Conservation (phyloP, 2,329 filamentous ascomycete genomes). For the Aspergillus arachidicola region DNA sequence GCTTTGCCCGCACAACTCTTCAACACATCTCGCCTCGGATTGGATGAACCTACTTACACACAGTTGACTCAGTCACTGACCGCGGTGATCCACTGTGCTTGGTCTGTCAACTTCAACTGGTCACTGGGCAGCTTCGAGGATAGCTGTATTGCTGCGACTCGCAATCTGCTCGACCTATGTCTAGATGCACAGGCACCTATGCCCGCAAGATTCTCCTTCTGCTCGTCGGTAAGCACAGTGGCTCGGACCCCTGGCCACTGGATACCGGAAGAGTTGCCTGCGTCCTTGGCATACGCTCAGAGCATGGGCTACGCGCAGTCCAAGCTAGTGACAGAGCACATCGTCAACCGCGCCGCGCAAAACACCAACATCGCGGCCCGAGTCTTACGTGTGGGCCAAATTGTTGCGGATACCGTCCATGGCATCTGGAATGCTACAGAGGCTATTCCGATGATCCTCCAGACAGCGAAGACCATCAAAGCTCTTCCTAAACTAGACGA, state of each 20-base stretch:
- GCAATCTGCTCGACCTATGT: constrained; percentile 45
- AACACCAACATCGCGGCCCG: constrained; percentile 19
- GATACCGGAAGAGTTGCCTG: constrained; percentile 38
- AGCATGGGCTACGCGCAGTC: constrained; percentile 43
- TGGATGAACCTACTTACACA: constrained; percentile 46
- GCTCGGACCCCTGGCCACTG: constrained; percentile 27
- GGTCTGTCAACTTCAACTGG: constrained; percentile 66
- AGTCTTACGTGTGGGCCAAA: constrained; percentile 36
- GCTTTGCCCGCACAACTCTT: constrained; percentile 53
- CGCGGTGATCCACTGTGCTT: constrained; percentile 66
- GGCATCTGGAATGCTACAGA: constrained; percentile 22
- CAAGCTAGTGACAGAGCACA: constrained; percentile 38
- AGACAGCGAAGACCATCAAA: constrained; percentile 47
- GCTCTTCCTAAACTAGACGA: constrained; percentile 51
- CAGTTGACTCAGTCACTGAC: constrained; percentile 47
- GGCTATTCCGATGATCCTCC: constrained; percentile 56
- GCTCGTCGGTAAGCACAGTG: constrained; percentile 52
- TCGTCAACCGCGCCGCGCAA: constrained; percentile 25
- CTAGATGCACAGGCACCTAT: constrained; percentile 25
- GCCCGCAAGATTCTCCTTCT: constrained; percentile 35
- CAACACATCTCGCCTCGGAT: constrained; percentile 49
- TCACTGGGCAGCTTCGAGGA: constrained; percentile 58
- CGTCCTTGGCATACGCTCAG: constrained; percentile 37
- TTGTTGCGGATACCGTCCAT: constrained; percentile 31
- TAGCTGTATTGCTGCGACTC: constrained; percentile 54